These are phyloP conservation scores for Nothomitra cinnamomea DNA, from an alignment of 2,329 filamentous ascomycete species.

Conservation along the genomic window DNA sequence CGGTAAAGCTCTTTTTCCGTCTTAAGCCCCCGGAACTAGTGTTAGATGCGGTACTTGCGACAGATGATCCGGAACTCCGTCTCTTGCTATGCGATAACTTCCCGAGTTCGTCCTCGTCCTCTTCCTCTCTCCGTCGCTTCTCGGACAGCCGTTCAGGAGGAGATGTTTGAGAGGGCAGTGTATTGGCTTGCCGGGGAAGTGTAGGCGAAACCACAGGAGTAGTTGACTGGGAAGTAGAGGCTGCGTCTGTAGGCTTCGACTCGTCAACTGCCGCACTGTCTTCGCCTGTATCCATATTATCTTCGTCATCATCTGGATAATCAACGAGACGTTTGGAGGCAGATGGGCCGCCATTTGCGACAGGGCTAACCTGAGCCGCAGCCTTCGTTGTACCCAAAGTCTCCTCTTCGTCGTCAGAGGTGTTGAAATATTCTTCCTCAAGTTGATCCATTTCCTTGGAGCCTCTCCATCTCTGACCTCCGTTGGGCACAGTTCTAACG, in stretches of 20 bases:
- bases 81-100: slow-evolving; percentile 47
- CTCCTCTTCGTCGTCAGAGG: slow-evolving; percentile 73
- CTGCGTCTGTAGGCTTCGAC: slow-evolving; percentile 14
- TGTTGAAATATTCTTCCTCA: slow-evolving; percentile 90
- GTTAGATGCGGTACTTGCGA: slow-evolving; percentile 12
- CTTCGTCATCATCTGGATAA: slow-evolving; percentile 86
- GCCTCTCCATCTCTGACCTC: slow-evolving; percentile 45
- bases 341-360: slow-evolving; percentile 43
- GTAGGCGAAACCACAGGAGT: slow-evolving; percentile 10
- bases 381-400: slow-evolving; percentile 28
- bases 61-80: slow-evolving; percentile 21
- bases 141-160: slow-evolving; percentile 68
- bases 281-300: slow-evolving; percentile 43
- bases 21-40: slow-evolving; percentile 3
- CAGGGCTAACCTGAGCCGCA: slow-evolving; percentile 8
- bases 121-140: slow-evolving; percentile 70
- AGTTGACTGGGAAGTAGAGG: slow-evolving; percentile 11
- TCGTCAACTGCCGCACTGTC: slow-evolving; percentile 14
- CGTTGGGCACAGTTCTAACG: slow-evolving; percentile 32
- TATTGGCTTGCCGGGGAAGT: neutral
- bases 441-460: slow-evolving; percentile 71
- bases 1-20: slow-evolving; percentile 6
- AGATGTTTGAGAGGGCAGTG: slow-evolving; percentile 5
- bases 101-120: slow-evolving; percentile 81
- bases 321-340: slow-evolving; percentile 64